A percentile compares a stretch with the other conserved stretches of the same genome.
Evolutionary conservation across 129 eudicot genomes (phyloP).

Genomic region (Helichrysum umbraculigerum): DNA sequence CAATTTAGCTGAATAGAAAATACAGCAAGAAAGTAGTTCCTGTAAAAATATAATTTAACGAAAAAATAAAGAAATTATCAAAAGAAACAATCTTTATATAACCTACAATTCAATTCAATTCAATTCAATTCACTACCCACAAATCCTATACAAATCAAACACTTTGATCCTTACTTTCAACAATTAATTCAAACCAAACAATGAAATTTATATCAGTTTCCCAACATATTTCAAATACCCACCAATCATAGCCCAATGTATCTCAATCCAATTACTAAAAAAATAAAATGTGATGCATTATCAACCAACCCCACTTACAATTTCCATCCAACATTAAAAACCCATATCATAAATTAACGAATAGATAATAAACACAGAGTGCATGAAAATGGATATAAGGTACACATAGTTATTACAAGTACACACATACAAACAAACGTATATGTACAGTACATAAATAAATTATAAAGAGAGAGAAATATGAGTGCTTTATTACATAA

Average conservation of each 20-base stretch:
- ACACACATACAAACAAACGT: conserved; percentile 16
- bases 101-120: neutral
- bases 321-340: conserved; percentile 4
- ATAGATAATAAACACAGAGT: conserved; percentile 28
- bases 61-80: neutral
- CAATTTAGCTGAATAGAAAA: conserved; percentile 12
- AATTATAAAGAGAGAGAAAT: conserved; percentile 23
- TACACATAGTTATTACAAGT: conserved; percentile 35
- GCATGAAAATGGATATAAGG: conserved; percentile 45
- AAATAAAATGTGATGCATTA: conserved; percentile 13
- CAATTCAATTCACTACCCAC: neutral
- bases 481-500: conserved; percentile 24
- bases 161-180: neutral
- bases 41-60: too few relatives aligned
- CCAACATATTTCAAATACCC: conserved; percentile 24
- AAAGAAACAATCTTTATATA: conserved; percentile 4
- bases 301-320: conserved; percentile 22
- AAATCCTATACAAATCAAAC: neutral
- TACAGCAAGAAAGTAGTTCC: neutral
- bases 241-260: conserved; percentile 20
- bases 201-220: neutral
- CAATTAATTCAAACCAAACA: too few relatives aligned
- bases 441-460: conserved; percentile 17
- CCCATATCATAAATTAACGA: conserved; percentile 30
- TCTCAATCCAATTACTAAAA: conserved; percentile 31